Conservation (phyloP, 768 basidiomycete genomes). For the Suillus decipiens region DNA sequence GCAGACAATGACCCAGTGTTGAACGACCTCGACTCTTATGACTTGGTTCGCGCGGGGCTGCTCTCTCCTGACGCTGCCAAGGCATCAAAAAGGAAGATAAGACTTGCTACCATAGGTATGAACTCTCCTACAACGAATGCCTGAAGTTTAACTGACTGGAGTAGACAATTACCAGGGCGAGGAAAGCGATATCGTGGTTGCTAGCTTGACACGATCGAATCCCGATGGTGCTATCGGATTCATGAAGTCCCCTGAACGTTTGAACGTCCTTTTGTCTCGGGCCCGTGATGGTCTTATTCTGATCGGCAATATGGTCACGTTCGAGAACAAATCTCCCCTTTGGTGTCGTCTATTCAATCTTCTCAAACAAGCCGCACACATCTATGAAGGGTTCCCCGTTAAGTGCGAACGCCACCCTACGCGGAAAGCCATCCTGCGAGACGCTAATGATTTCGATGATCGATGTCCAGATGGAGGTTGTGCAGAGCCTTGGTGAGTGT, state of each 20-base stretch:
- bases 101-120: conserved; percentile 64
- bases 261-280: conserved; percentile 64
- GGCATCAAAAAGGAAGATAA: conserved; percentile 44
- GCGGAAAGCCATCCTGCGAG: conserved; percentile 36
- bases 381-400: conserved; percentile 60
- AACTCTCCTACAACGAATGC: not conserved
- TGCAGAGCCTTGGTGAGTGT: conserved; percentile 49
- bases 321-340: conserved; percentile 46
- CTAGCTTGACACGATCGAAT: conserved; percentile 60
- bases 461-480: conserved; percentile 65
- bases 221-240: conserved; percentile 56
- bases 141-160: not conserved
- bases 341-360: conserved; percentile 49
- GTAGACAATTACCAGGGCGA: conserved; percentile 74
- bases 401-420: conserved; percentile 53
- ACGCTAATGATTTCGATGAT: conserved; percentile 48
- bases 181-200: conserved; percentile 62
- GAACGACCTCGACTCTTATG: conserved; percentile 59
- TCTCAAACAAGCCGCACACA: conserved; percentile 40
- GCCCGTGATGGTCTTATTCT: conserved; percentile 60
- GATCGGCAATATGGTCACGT: conserved; percentile 60
- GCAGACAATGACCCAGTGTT: conserved; percentile 52
- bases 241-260: conserved; percentile 63
- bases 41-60: conserved; percentile 57
- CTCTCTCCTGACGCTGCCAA: conserved; percentile 43